phyloP scores from a whole-genome alignment of 2,329 filamentous ascomycete species.

The Eutypa lata region DNA sequence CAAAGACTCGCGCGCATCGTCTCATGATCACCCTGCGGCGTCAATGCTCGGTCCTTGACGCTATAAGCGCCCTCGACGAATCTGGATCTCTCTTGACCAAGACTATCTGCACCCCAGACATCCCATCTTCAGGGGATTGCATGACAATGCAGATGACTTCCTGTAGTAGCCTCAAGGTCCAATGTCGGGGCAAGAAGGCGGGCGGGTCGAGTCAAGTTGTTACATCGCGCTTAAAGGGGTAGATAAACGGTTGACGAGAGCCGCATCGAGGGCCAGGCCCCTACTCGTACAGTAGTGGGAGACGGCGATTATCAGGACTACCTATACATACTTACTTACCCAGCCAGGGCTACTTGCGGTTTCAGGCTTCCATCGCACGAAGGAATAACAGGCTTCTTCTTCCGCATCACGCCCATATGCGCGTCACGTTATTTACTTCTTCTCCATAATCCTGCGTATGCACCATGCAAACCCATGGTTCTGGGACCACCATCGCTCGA shows the following conservation, averaged over 20 bases:
- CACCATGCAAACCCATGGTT: neutral
- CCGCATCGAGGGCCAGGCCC: neutral
- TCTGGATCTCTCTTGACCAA: neutral
- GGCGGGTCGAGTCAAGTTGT: neutral
- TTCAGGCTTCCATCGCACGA: neutral
- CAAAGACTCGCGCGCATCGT: constrained; percentile 20
- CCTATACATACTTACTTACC: neutral
- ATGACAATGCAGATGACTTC: neutral
- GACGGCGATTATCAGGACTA: too few species aligned
- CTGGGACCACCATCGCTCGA: neutral
- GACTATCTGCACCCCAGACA: neutral
- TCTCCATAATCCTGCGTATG: neutral
- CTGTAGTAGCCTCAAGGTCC: neutral
- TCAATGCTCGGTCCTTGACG: neutral
- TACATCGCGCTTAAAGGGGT: neutral
- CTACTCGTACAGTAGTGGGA: too few species aligned
- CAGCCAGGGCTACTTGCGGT: neutral
- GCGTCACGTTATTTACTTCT: neutral
- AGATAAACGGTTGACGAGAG: neutral
- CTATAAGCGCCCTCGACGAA: neutral
- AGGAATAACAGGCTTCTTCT: neutral
- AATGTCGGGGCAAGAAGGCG: neutral
- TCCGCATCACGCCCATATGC: neutral
- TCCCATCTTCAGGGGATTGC: neutral
- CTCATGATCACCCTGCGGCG: constrained; percentile 4